A percentile compares a stretch with the other conserved stretches of the same genome.
These are phyloP conservation scores for Oryza brachyantha DNA, from an alignment of 176 grass and related monocot genomes.

Conservation along the genomic window DNA sequence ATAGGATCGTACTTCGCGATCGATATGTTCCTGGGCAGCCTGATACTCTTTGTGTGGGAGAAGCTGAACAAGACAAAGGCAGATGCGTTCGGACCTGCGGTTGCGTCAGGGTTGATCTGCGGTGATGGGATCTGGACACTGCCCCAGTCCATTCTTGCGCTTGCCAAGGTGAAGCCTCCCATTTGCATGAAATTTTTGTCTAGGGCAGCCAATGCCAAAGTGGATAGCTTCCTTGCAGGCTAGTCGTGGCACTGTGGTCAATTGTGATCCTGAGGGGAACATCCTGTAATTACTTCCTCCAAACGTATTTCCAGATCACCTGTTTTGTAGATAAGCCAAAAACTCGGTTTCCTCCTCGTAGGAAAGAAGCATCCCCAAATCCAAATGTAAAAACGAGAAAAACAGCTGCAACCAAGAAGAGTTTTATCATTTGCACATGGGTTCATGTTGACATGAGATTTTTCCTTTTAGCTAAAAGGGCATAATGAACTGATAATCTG, in stretches of 20 bases:
- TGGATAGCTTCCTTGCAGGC: constrained; percentile 36
- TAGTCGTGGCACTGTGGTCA: not conserved
- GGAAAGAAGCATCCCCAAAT: constrained; percentile 4
- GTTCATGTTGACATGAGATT: not conserved
- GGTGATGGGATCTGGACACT: constrained; percentile 94
- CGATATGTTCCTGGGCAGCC: constrained; percentile 73
- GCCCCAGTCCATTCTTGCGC: constrained; percentile 73
- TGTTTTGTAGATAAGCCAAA: constrained; percentile 25
- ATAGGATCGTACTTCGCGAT: constrained; percentile 91
- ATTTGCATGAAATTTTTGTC: constrained; percentile 94
- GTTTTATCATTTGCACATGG: not conserved
- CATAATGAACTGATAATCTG: not conserved
- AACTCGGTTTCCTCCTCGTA: not conserved
- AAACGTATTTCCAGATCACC: not conserved
- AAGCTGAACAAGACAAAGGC: constrained; percentile 66
- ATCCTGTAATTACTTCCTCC: constrained; percentile 35
- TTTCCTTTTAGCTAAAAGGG: not conserved
- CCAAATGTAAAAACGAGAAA: not conserved
- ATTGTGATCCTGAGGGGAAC: not conserved
- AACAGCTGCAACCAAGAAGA: not conserved
- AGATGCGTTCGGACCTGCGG: constrained; percentile 66
- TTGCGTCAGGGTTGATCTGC: constrained; percentile 89
- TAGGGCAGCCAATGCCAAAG: constrained; percentile 40
- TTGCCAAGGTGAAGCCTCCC: constrained; percentile 74
- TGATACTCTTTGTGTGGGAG: constrained; percentile 75